These are phyloP conservation scores for Taiwanofungus camphoratus DNA, from an alignment of 1,284 basidiomycete genomes.

Conservation along the genomic window DNA sequence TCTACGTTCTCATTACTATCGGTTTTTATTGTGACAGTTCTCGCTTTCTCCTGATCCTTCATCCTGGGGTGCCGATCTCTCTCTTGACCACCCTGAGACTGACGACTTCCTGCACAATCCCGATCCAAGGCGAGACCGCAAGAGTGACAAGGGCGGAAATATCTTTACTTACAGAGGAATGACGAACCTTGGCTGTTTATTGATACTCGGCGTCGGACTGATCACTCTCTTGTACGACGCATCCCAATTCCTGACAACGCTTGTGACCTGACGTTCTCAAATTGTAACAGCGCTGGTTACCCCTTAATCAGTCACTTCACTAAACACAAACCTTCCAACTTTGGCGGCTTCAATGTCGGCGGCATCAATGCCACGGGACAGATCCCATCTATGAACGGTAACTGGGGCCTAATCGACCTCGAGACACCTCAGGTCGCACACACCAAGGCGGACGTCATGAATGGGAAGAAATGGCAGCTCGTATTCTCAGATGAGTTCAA, in stretches of 20 bases:
- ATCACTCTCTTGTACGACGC: constrained; percentile 68
- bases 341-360: constrained; percentile 76
- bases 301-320: constrained; percentile 74
- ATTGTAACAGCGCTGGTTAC: constrained; percentile 63
- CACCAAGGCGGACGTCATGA: constrained; percentile 52
- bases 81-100: constrained; percentile 48
- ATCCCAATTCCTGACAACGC: neutral
- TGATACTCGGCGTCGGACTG: constrained; percentile 56
- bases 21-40: constrained; percentile 37
- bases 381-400: constrained; percentile 54
- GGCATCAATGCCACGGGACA: constrained; percentile 81
- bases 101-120: constrained; percentile 77
- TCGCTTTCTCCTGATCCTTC: constrained; percentile 72
- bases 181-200: constrained; percentile 72
- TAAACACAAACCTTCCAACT: constrained; percentile 37
- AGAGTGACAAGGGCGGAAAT: constrained; percentile 53
- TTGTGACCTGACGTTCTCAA: neutral
- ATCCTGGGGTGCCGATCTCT: constrained; percentile 65
- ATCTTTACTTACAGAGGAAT: constrained; percentile 74
- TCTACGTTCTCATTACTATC: neutral
- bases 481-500: constrained; percentile 93
- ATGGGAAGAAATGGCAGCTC: constrained; percentile 50
- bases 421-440: constrained; percentile 68
- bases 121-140: constrained; percentile 67
- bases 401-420: constrained; percentile 69